A percentile compares a stretch with the other conserved stretches of the same genome.
Conservation (phyloP, 176 grass and related monocot species). For the Thinopyrum elongatum region DNA sequence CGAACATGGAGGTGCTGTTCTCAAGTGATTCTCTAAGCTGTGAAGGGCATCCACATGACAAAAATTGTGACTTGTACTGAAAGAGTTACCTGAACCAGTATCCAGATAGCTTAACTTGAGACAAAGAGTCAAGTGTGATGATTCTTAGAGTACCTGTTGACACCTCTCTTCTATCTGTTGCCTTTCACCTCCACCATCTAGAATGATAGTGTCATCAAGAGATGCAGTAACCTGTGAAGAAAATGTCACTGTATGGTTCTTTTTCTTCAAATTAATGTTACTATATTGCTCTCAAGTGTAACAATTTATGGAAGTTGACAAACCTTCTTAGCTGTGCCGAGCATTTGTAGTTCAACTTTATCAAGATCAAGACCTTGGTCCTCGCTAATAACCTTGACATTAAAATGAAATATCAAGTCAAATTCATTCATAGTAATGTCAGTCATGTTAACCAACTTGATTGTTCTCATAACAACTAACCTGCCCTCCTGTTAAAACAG, state of each 20-base stretch:
- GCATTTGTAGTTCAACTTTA: slow-evolving; percentile 75
- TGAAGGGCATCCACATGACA: slow-evolving; percentile 22
- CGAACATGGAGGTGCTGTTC: slow-evolving; percentile 74
- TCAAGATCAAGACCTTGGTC: slow-evolving; percentile 70
- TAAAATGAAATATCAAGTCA: slow-evolving; percentile 33
- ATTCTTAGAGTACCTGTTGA: slow-evolving; percentile 53
- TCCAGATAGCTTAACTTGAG: not conserved
- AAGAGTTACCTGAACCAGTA: slow-evolving; percentile 13
- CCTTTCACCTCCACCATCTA: slow-evolving; percentile 84
- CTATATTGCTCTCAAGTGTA: not conserved
- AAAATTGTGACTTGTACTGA: slow-evolving; percentile 9
- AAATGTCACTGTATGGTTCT: slow-evolving; percentile 23
- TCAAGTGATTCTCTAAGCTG: slow-evolving; percentile 86
- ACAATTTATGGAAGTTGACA: slow-evolving; percentile 29
- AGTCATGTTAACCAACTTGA: not conserved
- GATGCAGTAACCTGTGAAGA: slow-evolving; percentile 75
- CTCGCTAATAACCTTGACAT: slow-evolving; percentile 77
- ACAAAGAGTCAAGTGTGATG: not conserved
- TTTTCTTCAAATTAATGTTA: slow-evolving; percentile 1
- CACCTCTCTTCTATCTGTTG: slow-evolving; percentile 80
- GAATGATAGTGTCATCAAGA: slow-evolving; percentile 81
- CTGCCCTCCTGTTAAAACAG: slow-evolving; percentile 83
- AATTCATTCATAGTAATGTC: slow-evolving; percentile 1
- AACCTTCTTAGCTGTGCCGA: slow-evolving; percentile 96
- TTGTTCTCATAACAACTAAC: slow-evolving; percentile 38